These are phyloP conservation scores for Aspergillus haitiensis DNA, from an alignment of 495 filamentous ascomycete genomes.

Conservation along the genomic window DNA sequence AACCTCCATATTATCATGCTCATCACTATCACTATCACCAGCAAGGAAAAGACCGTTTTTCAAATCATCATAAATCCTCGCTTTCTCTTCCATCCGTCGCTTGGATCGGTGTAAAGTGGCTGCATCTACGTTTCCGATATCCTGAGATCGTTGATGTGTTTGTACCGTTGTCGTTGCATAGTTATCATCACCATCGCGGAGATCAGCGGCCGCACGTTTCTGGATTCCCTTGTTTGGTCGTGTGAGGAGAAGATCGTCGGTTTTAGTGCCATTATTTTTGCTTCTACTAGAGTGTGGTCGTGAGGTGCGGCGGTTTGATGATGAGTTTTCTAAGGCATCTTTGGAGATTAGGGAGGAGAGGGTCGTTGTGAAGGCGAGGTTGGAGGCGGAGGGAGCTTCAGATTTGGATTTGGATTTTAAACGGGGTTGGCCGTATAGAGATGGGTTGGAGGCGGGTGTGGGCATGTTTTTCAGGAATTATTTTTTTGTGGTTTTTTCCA, in stretches of 20 bases:
- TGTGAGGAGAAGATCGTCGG: conserved; percentile 60
- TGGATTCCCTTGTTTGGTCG: conserved; percentile 68
- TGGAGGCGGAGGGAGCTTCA: conserved; percentile 65
- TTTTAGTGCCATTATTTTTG: conserved; percentile 52
- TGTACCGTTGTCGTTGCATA: conserved; percentile 36
- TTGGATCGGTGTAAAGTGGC: conserved; percentile 59
- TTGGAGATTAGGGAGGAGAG: conserved; percentile 66
- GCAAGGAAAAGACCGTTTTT: conserved; percentile 64
- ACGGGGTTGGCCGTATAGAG: conserved; percentile 74
- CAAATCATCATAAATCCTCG: conserved; percentile 77
- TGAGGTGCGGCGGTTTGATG: conserved; percentile 51
- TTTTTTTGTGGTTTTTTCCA: neutral
- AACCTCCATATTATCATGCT: conserved; percentile 31
- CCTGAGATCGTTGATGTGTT: conserved; percentile 38
- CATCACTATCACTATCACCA: conserved; percentile 35
- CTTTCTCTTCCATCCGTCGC: conserved; percentile 83
- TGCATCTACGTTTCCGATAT: conserved; percentile 46
- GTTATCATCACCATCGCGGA: conserved; percentile 40
- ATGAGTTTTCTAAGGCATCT: conserved; percentile 26
- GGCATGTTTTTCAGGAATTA: conserved; percentile 9
- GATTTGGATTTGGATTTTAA: conserved; percentile 50
- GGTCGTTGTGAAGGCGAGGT: conserved; percentile 75
- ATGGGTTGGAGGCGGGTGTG: conserved; percentile 13
- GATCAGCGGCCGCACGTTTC: conserved; percentile 59
- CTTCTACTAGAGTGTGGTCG: conserved; percentile 53